Evolutionary conservation across 2,329 filamentous ascomycete species (phyloP), one percentile per base, ranked within the genome.

Genomic region (Curvularia spicifera): DNA sequence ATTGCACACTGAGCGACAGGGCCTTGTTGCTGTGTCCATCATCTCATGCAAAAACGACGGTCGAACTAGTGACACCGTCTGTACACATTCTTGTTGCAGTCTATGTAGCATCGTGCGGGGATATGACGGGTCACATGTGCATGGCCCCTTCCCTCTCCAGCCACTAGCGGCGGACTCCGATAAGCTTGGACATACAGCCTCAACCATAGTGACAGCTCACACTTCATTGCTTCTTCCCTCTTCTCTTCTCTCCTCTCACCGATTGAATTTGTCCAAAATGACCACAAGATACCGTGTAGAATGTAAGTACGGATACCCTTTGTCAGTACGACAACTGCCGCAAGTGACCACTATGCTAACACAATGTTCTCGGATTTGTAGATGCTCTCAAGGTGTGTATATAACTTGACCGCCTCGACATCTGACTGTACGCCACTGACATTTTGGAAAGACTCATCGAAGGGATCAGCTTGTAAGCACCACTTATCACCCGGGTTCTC

Each of bases 381-480:
- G 87, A 90, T 80, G 85, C 86, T 28, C 82, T 88, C 70, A 88
- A 88, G 82, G 85, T 86, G 72, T 61, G 80, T 72, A 40, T 31
- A 45, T n/a, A 28, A 29, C 18, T 40, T 26, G 33, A n/a, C 15
- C 9, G 39, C 26, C 29, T 20, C 7, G 20, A 10, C 22, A 22
- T 28, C 5, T 13, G 20, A n/a, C 6, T 45, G 29, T 46, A 12
- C 3, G 18, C 12, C 10, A 57, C 67, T 71, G 49, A 71, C 54
- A 50, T n/a, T 6, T 9, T 15, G 8, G n/a, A 9, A 87, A 96
- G 85, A 94, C 93, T 51, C 93, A 97, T 80, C 87, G 93, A 54
- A 84, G 93, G 74, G 93, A 97, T 76, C 93, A 97, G 77, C 87
- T 97, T 71, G 92, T 93, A 78, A 84, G 90, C 89, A 31, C 44